phyloP scores from a whole-genome alignment of 2,329 filamentous ascomycete species.

The Ceratocystis huliohia region DNA sequence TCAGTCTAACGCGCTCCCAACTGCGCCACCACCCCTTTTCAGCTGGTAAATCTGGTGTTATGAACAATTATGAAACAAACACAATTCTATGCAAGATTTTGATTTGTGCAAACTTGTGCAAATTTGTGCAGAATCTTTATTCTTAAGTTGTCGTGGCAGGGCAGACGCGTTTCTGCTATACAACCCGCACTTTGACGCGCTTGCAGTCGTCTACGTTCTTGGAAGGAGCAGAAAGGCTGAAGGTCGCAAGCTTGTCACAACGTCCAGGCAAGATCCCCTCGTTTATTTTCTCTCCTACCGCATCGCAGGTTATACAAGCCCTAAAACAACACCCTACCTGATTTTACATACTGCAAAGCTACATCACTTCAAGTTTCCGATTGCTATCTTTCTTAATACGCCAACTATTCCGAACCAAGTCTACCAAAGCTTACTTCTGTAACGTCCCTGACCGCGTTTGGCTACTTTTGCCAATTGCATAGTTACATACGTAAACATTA shows the following conservation, averaged over 20 bases:
- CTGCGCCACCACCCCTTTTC: slow-evolving; percentile 19
- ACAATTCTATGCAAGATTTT: neutral
- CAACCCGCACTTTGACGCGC: slow-evolving; percentile 14
- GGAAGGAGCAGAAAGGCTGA: slow-evolving; percentile 17
- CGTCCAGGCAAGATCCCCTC: neutral
- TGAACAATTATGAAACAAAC: neutral
- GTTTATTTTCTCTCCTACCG: neutral
- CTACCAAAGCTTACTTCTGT: neutral
- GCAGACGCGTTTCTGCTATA: slow-evolving; percentile 9
- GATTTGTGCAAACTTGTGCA: neutral
- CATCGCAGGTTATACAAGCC: neutral
- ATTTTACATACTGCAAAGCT: neutral
- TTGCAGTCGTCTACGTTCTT: neutral
- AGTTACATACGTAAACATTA: neutral
- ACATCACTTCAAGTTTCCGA: neutral
- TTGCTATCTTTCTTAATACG: neutral
- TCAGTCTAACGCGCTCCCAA: slow-evolving; percentile 22
- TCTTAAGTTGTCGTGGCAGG: slow-evolving; percentile 1
- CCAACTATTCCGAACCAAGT: neutral
- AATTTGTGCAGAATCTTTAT: neutral
- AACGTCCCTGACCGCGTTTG: neutral
- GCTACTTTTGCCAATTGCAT: neutral
- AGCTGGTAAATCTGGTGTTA: too few species aligned
- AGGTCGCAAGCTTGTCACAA: neutral
- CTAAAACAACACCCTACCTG: neutral